A percentile compares a stretch with the other conserved stretches of the same genome.
Conservation (phyloP, 768 basidiomycete species). For the Auricularia heimuer region DNA sequence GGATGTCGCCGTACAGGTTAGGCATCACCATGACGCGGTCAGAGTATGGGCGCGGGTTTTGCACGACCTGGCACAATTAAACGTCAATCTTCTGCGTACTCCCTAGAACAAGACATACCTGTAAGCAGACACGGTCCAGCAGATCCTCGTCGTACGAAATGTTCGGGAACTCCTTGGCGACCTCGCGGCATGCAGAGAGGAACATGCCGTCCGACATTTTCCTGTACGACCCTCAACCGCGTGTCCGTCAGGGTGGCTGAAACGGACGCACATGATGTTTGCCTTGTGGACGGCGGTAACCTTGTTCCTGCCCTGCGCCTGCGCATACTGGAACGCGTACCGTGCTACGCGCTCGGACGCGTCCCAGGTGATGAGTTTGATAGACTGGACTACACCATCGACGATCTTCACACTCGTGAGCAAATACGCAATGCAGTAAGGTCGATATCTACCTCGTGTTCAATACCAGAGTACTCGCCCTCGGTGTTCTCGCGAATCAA, state of each 20-base stretch:
- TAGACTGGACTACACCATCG: constrained; percentile 97
- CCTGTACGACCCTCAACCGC: constrained; percentile 35
- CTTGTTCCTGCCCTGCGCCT: constrained; percentile 71
- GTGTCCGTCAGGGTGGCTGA: not conserved
- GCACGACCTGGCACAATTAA: constrained; percentile 48
- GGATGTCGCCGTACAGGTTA: constrained; percentile 90
- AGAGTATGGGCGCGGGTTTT: constrained; percentile 86
- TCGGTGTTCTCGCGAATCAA: constrained; percentile 99
- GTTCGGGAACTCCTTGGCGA: constrained; percentile 91
- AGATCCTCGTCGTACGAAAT: constrained; percentile 95
- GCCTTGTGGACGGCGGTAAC: constrained; percentile 99
- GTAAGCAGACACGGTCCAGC: constrained; percentile 89
- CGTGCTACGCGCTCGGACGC: constrained; percentile 97
- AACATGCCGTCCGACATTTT: constrained; percentile 99
- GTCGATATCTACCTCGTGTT: constrained; percentile 72
- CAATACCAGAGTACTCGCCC: constrained; percentile 99
- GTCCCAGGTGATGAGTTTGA: constrained; percentile 98
- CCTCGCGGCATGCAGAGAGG: constrained; percentile 91
- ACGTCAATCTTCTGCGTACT: too few relatives aligned
- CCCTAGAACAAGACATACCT: too few relatives aligned
- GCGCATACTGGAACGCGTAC: constrained; percentile 98
- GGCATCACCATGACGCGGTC: constrained; percentile 99
- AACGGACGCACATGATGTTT: constrained; percentile 79
- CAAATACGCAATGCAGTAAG: constrained; percentile 8
- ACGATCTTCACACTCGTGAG: constrained; percentile 49